phyloP scores from a whole-genome alignment of 495 filamentous ascomycete genomes.

The Penicillium daleae region DNA sequence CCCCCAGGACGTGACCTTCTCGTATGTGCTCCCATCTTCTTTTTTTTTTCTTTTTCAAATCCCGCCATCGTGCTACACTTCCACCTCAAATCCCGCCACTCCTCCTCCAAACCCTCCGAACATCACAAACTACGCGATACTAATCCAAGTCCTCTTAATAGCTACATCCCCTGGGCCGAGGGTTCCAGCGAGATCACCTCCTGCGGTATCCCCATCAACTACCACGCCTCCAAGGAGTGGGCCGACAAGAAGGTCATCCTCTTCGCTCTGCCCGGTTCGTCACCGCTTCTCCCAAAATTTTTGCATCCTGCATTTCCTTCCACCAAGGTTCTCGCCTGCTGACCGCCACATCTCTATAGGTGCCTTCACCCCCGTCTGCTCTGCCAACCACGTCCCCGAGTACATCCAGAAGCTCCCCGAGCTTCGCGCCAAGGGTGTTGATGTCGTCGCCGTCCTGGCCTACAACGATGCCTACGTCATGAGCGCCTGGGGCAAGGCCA shows the following conservation, averaged over 20 bases:
- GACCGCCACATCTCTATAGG: conserved; percentile 44
- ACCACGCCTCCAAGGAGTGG: conserved; percentile 85
- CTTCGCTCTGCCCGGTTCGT: conserved; percentile 77
- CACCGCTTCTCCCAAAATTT: conserved; percentile 29
- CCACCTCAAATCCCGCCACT: background rate
- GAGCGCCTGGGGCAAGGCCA: conserved; percentile 95
- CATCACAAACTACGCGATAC: conserved; percentile 7
- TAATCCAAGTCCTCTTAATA: conserved; percentile 34
- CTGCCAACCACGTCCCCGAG: conserved; percentile 81
- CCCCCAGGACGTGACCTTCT: conserved; percentile 77
- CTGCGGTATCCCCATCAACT: conserved; percentile 79
- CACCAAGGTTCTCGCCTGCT: conserved; percentile 24
- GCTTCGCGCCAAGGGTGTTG: conserved; percentile 83
- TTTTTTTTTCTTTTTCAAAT: conserved; percentile 9
- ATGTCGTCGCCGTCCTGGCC: conserved; percentile 81
- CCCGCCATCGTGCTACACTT: background rate
- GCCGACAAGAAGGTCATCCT: conserved; percentile 88
- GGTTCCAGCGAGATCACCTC: conserved; percentile 66
- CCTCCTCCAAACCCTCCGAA: conserved; percentile 4
- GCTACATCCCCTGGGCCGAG: conserved; percentile 70
- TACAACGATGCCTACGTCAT: conserved; percentile 93
- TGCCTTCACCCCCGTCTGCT: conserved; percentile 95
- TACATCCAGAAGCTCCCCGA: conserved; percentile 75
- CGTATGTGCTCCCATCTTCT: conserved; percentile 58
- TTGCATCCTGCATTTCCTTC: conserved; percentile 1